Percentiles rank a stretch among this genome's conserved stretches.
Conservation (phyloP, 2,329 filamentous ascomycete genomes). For the Colletotrichum sidae region DNA sequence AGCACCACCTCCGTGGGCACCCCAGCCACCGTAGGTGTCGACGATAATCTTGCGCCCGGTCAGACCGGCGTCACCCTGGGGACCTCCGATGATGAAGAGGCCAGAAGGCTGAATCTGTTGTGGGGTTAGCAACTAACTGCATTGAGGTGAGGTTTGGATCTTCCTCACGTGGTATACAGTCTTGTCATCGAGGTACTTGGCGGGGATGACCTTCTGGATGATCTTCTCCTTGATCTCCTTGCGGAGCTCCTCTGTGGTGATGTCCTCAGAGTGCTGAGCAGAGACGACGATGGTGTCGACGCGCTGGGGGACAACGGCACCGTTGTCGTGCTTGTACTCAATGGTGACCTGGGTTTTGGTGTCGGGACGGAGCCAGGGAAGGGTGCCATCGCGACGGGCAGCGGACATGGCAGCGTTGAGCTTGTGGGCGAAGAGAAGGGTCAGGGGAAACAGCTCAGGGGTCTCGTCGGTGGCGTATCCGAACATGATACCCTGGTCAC, state of each 20-base stretch:
- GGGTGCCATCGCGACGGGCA: conserved; percentile 85
- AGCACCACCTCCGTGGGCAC: conserved; percentile 99
- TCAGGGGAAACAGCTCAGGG: conserved; percentile 94
- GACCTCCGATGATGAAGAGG: conserved; percentile 98
- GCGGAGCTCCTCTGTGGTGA: conserved; percentile 91
- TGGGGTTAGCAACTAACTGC: conserved; percentile 48
- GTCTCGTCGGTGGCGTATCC: conserved; percentile 99
- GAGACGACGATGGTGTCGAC: conserved; percentile 98
- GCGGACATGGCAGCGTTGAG: conserved; percentile 95
- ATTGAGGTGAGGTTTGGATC: background rate
- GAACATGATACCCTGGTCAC: conserved; percentile 99
- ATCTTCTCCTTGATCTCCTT: conserved; percentile 98
- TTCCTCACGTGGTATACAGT: conserved; percentile 91
- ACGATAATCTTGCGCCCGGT: conserved; percentile 99
- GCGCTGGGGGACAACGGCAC: conserved; percentile 90
- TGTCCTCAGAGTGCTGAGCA: conserved; percentile 90
- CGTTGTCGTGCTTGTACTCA: conserved; percentile 97
- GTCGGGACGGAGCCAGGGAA: conserved; percentile 96
- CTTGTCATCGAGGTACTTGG: conserved; percentile 89
- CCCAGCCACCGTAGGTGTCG: conserved; percentile 99
- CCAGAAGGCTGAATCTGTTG: conserved; percentile 91
- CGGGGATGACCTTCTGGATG: conserved; percentile 93
- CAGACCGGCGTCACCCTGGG: conserved; percentile 98
- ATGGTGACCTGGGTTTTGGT: conserved; percentile 99
- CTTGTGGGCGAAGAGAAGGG: conserved; percentile 93